A percentile compares a stretch with the other conserved stretches of the same genome.
Evolutionary conservation across 2,329 filamentous ascomycete genomes (phyloP).

Genomic region (Fusarium udum): DNA sequence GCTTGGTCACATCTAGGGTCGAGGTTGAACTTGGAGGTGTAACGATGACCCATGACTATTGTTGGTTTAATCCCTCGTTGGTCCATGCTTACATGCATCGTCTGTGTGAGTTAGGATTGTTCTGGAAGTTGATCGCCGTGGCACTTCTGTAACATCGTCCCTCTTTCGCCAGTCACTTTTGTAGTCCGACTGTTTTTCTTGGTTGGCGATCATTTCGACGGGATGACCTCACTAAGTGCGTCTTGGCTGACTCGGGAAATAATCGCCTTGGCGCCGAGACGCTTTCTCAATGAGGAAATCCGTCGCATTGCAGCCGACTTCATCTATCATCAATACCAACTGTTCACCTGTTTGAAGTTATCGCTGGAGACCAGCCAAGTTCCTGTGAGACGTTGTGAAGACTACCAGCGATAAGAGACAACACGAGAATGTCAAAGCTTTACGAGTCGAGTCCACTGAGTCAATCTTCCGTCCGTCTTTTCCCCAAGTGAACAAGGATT

Average conservation of each 20-base stretch:
- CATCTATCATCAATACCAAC: accelerated
- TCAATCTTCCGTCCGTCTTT: neutral
- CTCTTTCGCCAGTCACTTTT: neutral
- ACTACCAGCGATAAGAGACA: neutral
- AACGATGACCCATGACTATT: neutral
- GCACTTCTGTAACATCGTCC: conserved; percentile 17
- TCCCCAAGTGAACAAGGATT: neutral
- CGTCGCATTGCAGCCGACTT: neutral
- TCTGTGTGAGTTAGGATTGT: neutral
- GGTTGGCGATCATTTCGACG: conserved; percentile 9
- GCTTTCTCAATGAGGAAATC: neutral
- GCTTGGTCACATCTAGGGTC: neutral
- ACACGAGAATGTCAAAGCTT: neutral
- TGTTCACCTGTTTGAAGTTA: no score
- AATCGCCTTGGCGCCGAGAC: conserved; percentile 13
- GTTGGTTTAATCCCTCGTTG: conserved; percentile 24
- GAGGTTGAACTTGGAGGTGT: neutral
- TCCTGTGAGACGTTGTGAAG: neutral
- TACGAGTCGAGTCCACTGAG: neutral
- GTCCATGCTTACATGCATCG: conserved; percentile 17
- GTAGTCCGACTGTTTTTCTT: neutral
- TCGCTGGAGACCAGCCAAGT: neutral
- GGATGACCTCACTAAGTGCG: conserved; percentile 22
- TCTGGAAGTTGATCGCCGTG: conserved; percentile 20
- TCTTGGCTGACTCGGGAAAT: conserved; percentile 24